Evolutionary conservation across 148 eudicot species (phyloP).

Genomic region (Rhododendron ovatum): DNA sequence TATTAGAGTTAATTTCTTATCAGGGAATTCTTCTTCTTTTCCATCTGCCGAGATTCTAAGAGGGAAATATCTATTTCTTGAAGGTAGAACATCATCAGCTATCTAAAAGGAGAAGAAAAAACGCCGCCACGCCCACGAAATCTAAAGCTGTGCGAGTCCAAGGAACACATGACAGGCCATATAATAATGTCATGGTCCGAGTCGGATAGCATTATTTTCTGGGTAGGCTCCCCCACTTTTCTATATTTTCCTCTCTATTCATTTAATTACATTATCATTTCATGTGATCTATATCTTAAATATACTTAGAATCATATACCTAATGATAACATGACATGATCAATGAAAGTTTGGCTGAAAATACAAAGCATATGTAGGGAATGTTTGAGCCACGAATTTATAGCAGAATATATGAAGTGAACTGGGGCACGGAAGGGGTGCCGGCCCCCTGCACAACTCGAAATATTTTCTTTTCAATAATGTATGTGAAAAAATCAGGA

Average conservation of each 20-base stretch:
- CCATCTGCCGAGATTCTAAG: background rate
- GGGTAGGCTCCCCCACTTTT: background rate
- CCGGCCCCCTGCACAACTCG: no score
- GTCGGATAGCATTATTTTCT: background rate
- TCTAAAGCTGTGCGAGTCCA: background rate
- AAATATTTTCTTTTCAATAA: no score
- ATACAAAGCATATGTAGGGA: background rate
- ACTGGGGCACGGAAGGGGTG: no score
- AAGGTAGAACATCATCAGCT: background rate
- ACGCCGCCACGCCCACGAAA: background rate
- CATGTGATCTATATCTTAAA: background rate
- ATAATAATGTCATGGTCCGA: background rate
- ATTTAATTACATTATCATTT: background rate
- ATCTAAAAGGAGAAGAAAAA: background rate
- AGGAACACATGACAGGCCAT: background rate
- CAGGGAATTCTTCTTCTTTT: background rate
- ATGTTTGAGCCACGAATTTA: background rate
- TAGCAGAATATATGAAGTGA: background rate
- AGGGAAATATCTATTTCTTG: background rate
- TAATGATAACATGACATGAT: background rate
- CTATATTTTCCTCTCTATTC: background rate
- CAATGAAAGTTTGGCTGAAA: background rate
- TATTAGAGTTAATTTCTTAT: background rate
- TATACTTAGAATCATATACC: background rate
- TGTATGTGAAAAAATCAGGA: no score